phyloP scores from a whole-genome alignment of 148 eudicot species.

The Vaccinium vitisidaea region DNA sequence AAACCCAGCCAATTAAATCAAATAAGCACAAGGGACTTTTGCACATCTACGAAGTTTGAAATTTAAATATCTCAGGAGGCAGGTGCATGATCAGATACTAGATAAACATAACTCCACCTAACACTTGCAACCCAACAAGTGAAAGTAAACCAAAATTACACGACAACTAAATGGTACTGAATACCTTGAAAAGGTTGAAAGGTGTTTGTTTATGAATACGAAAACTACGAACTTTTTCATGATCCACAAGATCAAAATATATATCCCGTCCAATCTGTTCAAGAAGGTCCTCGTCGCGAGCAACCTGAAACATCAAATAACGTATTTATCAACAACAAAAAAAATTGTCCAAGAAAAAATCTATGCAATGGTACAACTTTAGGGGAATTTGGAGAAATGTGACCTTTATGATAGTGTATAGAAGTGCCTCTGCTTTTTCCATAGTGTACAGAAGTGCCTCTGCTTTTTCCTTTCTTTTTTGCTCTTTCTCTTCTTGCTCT shows the following conservation, averaged over 20 bases:
- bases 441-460: no score
- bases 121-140: background rate
- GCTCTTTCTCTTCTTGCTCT: conserved; percentile 32
- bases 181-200: conserved; percentile 76
- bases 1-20: background rate
- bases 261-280: conserved; percentile 78
- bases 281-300: conserved; percentile 69
- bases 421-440: conserved; percentile 84
- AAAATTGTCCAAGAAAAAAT: background rate
- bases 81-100: background rate
- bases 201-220: conserved; percentile 75
- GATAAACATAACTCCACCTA: background rate
- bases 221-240: conserved; percentile 73
- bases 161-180: background rate
- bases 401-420: conserved; percentile 88
- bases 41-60: background rate
- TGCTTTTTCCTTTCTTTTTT: no score
- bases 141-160: conserved; percentile 8
- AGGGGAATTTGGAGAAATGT: background rate
- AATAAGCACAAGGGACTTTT: background rate
- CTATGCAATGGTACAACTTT: background rate
- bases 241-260: conserved; percentile 89
- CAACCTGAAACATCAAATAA: conserved; percentile 48
- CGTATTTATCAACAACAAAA: background rate
- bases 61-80: background rate